These are phyloP conservation scores for Myxozyma mucilagina DNA, from an alignment of 805 yeast genomes.

Conservation along the genomic window DNA sequence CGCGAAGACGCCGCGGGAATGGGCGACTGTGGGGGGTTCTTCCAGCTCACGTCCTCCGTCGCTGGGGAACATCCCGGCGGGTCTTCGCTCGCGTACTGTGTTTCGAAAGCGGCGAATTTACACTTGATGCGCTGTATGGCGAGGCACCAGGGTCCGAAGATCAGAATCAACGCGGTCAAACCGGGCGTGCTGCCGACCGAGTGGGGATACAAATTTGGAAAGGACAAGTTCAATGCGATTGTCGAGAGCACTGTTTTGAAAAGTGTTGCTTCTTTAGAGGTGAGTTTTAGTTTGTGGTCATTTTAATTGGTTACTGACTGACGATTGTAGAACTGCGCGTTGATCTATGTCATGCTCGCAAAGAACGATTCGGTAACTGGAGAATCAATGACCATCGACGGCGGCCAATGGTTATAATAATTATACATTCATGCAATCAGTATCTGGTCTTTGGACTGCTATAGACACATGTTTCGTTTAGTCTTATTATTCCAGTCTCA, in stretches of 20 bases:
- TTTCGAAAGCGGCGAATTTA: slow-evolving; percentile 40
- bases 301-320: slow-evolving; percentile 1
- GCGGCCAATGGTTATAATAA: slow-evolving; percentile 35
- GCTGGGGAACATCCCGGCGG: slow-evolving; percentile 37
- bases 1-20: slow-evolving; percentile 3
- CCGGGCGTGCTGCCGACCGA: slow-evolving; percentile 35
- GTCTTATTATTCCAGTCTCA: too few species aligned
- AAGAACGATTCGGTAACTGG: slow-evolving; percentile 36
- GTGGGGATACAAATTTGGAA: slow-evolving; percentile 38
- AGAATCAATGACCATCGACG: slow-evolving; percentile 45
- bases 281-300: neutral
- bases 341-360: slow-evolving; percentile 34
- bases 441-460: too few species aligned
- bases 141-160: slow-evolving; percentile 26
- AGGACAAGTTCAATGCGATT: slow-evolving; percentile 29
- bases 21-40: slow-evolving; percentile 26
- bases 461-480: too few species aligned
- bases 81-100: slow-evolving; percentile 44
- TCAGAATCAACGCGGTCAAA: slow-evolving; percentile 32
- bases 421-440: neutral
- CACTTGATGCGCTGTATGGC: slow-evolving; percentile 38
- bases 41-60: slow-evolving; percentile 22
- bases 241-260: slow-evolving; percentile 14
- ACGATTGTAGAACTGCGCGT: slow-evolving; percentile 35
- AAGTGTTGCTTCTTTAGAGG: slow-evolving; percentile 15